phyloP scores from a whole-genome alignment of 768 basidiomycete species.

The Xanthoconium purpureum region DNA sequence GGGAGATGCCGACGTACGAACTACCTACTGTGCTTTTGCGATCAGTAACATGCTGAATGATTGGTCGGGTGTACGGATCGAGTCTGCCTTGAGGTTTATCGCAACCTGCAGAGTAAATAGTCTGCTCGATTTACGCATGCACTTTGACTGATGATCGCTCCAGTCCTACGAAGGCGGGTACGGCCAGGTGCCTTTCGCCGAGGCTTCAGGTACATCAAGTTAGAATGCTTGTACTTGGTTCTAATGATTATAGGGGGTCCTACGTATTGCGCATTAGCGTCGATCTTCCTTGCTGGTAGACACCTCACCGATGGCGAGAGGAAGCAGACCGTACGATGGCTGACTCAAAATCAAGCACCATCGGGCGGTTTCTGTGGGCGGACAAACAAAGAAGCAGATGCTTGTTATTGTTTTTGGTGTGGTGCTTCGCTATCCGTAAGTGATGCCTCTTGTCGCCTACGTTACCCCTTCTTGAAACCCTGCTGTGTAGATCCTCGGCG shows the following conservation, averaged over 20 bases:
- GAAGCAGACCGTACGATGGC: conserved; percentile 67
- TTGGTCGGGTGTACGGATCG: conserved; percentile 70
- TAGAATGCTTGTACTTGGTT: not conserved
- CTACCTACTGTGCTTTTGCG: conserved; percentile 84
- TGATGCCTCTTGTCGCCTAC: not conserved
- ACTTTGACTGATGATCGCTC: conserved; percentile 1
- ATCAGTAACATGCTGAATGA: conserved; percentile 76
- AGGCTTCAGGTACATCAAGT: conserved; percentile 69
- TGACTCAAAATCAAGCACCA: conserved; percentile 59
- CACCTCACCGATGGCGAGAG: conserved; percentile 39
- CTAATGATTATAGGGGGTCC: conserved; percentile 64
- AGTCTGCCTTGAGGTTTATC: conserved; percentile 61
- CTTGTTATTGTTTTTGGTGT: conserved; percentile 98
- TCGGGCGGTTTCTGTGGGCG: conserved; percentile 86
- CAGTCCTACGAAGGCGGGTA: conserved; percentile 95
- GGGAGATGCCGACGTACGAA: conserved; percentile 76
- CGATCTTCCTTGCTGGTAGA: conserved; percentile 51
- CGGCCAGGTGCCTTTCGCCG: conserved; percentile 74
- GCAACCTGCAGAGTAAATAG: conserved; percentile 63
- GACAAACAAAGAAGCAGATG: conserved; percentile 83
- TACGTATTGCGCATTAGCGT: conserved; percentile 87
- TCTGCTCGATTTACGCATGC: not conserved
- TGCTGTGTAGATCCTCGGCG: conserved; percentile 62
- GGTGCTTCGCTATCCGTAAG: conserved; percentile 74
- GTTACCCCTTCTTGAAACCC: not conserved